Conservation (phyloP, 371 early-diverging fungal genomes). For the Rhizopus stolonifer region DNA sequence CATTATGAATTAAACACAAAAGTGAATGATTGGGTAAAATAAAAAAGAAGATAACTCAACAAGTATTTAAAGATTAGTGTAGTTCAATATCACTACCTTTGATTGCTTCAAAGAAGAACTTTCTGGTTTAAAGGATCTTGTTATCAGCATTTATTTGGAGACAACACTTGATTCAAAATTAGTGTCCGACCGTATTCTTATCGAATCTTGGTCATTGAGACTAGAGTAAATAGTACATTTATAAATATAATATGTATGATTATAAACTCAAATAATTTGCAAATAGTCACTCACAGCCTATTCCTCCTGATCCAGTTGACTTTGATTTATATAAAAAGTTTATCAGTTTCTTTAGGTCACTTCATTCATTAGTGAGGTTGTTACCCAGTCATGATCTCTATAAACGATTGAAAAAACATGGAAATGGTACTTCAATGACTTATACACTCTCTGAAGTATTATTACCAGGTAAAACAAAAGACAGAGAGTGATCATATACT, state of each 20-base stretch:
- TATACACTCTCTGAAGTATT: constrained; percentile 68
- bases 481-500: too few relatives aligned
- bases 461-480: constrained; percentile 64
- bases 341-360: constrained; percentile 80
- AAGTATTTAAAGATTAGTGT: background rate
- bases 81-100: constrained; percentile 79
- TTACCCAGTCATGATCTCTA: constrained; percentile 70
- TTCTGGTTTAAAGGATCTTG: constrained; percentile 46
- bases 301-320: constrained; percentile 60
- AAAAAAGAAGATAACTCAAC: background rate
- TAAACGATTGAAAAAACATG: constrained; percentile 39
- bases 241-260: too few relatives aligned
- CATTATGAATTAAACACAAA: constrained; percentile 1
- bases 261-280: too few relatives aligned
- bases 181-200: constrained; percentile 45
- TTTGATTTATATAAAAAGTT: constrained; percentile 84
- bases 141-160: constrained; percentile 14
- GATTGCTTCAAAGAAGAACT: constrained; percentile 67
- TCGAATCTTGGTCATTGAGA: constrained; percentile 79
- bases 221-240: constrained; percentile 48
- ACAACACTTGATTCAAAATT: constrained; percentile 24
- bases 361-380: constrained; percentile 74
- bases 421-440: constrained; percentile 50
- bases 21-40: constrained; percentile 22
- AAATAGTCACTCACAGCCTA: constrained; percentile 19